Evolutionary conservation across 1,284 basidiomycete genomes (phyloP), one percentile per base, ranked within the genome.

Genomic region (Moesziomyces sp.): DNA sequence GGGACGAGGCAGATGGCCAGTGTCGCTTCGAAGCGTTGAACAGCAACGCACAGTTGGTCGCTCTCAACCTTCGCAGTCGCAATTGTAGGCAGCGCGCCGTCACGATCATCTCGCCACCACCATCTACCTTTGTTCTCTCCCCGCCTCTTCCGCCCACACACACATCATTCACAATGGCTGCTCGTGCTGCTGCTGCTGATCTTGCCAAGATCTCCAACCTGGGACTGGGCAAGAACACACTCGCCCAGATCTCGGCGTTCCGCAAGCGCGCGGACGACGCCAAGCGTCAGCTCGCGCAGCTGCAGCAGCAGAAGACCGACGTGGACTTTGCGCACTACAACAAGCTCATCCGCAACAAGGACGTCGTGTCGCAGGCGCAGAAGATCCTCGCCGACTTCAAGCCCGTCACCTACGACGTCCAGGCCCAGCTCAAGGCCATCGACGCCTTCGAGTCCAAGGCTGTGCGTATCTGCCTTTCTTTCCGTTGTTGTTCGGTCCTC

Each of bases 371-470:
- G 79, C 92, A 97, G 85, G 93, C 93, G 13, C 94, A 98, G 88
- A 97, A 94, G 88, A 86, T 92, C 67, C 86, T 97, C 80, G 89
- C 88, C 73, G 90, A 90, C 45, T 99, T 97, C 89, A 97, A 97
- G 88, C 93, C 97, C 34, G 91, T 94, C 64, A 92, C 92, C n/a
- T 98, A 98, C 87, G 96, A 99, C 84, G 92, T 96, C 66, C 87
- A 86, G 83, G 89, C 93, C 73, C 93, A 97, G 86, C 85, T 97
- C 85, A 97, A 94, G 87, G 94, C 94, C 53, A 97, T 99, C 79
- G 94, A 97, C 85, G 91, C 93, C 57, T 99, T 99, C 85, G 94
- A 99, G 89, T 88, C 89, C 77, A 97, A 96, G 87, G 97, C 97
- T 77, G 95, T 97, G 58, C 47, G 77, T 79, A 72, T 64, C 40